Conservation (phyloP, 768 basidiomycete species). For the Pleurotus ostreatus region DNA sequence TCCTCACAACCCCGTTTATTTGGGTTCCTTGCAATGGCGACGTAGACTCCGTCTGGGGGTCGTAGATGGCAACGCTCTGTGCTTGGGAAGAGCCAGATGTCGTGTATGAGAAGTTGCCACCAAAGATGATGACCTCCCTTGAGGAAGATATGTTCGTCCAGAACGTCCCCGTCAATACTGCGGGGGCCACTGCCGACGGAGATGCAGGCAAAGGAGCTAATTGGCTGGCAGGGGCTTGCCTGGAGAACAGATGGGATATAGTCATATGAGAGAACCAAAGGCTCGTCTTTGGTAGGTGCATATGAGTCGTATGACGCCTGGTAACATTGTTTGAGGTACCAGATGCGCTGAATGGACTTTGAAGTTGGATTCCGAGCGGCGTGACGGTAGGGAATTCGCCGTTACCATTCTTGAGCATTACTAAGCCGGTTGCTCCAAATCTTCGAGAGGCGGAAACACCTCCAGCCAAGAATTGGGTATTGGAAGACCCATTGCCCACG, state of each 20-base stretch:
- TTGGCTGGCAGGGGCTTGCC: constrained; percentile 43
- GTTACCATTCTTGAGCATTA: constrained; percentile 66
- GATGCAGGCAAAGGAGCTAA: constrained; percentile 51
- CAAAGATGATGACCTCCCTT: constrained; percentile 68
- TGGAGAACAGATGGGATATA: constrained; percentile 40
- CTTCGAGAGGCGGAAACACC: constrained; percentile 50
- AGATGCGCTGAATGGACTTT: constrained; percentile 27
- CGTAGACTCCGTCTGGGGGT: constrained; percentile 45
- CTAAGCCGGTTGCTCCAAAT: constrained; percentile 78
- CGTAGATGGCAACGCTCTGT: constrained; percentile 68
- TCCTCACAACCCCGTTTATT: constrained; percentile 70
- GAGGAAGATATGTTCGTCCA: constrained; percentile 79
- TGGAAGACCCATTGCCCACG: constrained; percentile 59
- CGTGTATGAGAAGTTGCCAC: constrained; percentile 82
- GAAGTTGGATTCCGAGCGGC: constrained; percentile 59
- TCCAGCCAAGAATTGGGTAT: constrained; percentile 67
- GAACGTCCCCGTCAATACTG: constrained; percentile 82
- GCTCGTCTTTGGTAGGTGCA: constrained; percentile 24
- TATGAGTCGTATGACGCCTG: constrained; percentile 4
- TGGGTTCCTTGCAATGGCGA: constrained; percentile 56
- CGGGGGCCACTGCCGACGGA: constrained; percentile 63
- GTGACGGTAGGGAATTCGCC: constrained; percentile 52
- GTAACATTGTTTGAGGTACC: constrained; percentile 24
- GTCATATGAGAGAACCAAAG: constrained; percentile 49
- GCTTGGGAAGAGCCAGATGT: constrained; percentile 33